Percentiles rank a stretch among this genome's conserved stretches.
These are phyloP conservation scores for Fagus sylvatica DNA, from an alignment of 306 rosid genomes.

Conservation along the genomic window DNA sequence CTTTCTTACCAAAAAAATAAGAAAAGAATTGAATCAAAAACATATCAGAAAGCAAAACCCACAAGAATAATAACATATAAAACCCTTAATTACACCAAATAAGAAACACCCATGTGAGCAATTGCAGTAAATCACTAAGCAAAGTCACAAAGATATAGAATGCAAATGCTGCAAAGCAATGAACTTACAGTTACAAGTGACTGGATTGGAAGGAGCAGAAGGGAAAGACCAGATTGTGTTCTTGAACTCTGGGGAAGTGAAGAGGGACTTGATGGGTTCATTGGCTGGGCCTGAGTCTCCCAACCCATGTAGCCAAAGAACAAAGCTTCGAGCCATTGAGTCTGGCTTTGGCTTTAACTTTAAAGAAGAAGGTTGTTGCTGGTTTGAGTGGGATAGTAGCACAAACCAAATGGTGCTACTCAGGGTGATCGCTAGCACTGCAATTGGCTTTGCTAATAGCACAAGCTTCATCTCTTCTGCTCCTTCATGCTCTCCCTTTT, in stretches of 20 bases:
- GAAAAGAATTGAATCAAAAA: no score
- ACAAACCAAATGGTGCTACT: slow-evolving; percentile 34
- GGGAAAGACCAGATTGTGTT: slow-evolving; percentile 83
- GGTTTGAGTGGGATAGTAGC: slow-evolving; percentile 13
- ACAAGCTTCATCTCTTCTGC: slow-evolving; percentile 37
- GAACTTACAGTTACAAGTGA: slow-evolving; percentile 74
- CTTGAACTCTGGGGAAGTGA: slow-evolving; percentile 71
- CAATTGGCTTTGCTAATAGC: slow-evolving; percentile 34
- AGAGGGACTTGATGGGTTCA: slow-evolving; percentile 74
- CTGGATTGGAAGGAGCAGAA: slow-evolving; percentile 75
- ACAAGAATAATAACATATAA: no score
- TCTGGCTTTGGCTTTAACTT: slow-evolving; percentile 4
- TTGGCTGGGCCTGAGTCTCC: slow-evolving; percentile 96
- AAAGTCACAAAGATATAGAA: no score
- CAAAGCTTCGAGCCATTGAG: slow-evolving; percentile 71
- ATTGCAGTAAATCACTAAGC: no score
- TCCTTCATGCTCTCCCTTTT: slow-evolving; percentile 7
- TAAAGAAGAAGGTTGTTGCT: slow-evolving; percentile 12
- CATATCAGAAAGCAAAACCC: no score
- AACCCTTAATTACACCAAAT: no score
- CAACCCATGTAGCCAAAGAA: slow-evolving; percentile 84
- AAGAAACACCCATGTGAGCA: no score
- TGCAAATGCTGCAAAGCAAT: no score
- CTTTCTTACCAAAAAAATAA: no score
- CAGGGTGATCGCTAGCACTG: slow-evolving; percentile 29